These are phyloP conservation scores for Boletus semigastroideus DNA, from an alignment of 1,284 basidiomycete genomes.

Conservation along the genomic window DNA sequence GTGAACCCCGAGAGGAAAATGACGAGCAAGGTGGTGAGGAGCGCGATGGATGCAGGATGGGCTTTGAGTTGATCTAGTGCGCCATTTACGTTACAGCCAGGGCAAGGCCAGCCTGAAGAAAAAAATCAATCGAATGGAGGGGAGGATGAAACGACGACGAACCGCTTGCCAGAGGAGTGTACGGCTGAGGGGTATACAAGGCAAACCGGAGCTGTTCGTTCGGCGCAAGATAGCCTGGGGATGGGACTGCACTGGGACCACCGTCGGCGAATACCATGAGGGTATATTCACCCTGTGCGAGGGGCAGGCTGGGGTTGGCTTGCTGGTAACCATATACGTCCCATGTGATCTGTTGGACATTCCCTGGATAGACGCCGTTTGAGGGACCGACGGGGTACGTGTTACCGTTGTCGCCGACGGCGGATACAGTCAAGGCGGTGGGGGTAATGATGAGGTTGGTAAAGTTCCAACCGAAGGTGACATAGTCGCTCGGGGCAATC, in stretches of 20 bases:
- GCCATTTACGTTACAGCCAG: slow-evolving; percentile 53
- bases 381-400: slow-evolving; percentile 87
- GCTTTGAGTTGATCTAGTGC: slow-evolving; percentile 47
- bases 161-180: slow-evolving; percentile 75
- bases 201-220: slow-evolving; percentile 79
- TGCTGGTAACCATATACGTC: slow-evolving; percentile 78
- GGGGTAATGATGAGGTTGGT: slow-evolving; percentile 71
- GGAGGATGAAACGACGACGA: slow-evolving; percentile 15
- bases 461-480: slow-evolving; percentile 94
- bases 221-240: slow-evolving; percentile 67
- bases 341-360: slow-evolving; percentile 76
- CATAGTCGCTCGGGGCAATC: slow-evolving; percentile 69
- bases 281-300: slow-evolving; percentile 76
- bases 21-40: slow-evolving; percentile 68
- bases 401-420: slow-evolving; percentile 81
- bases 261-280: slow-evolving; percentile 79
- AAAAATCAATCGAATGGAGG: slow-evolving; percentile 4
- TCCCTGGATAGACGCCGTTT: slow-evolving; percentile 68
- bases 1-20: slow-evolving; percentile 71
- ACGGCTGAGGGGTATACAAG: slow-evolving; percentile 79
- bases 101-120: slow-evolving; percentile 72
- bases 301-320: slow-evolving; percentile 59
- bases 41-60: slow-evolving; percentile 65
- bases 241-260: slow-evolving; percentile 58
- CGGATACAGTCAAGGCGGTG: slow-evolving; percentile 74